Conservation (phyloP, 129 eudicot genomes). For the Flaveria bidentis region DNA sequence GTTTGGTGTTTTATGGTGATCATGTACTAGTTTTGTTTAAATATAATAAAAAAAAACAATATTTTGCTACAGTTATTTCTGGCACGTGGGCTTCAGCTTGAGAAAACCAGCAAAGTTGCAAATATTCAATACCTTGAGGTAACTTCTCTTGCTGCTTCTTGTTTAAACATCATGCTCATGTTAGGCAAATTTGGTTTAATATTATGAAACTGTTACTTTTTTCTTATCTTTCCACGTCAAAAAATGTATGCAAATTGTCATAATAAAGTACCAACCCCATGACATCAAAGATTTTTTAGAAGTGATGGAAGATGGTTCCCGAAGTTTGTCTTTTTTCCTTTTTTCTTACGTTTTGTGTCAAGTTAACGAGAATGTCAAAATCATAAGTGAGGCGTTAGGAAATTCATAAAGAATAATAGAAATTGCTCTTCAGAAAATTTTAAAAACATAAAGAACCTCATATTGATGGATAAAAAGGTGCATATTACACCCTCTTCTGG, state of each 20-base stretch:
- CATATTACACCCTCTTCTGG: slow-evolving; percentile 20
- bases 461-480: slow-evolving; percentile 36
- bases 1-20: background rate
- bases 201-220: background rate
- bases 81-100: slow-evolving; percentile 81
- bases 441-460: slow-evolving; percentile 33
- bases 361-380: no score
- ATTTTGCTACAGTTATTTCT: slow-evolving; percentile 47
- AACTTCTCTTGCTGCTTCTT: slow-evolving; percentile 25
- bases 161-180: background rate
- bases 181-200: background rate
- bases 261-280: background rate
- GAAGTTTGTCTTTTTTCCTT: background rate
- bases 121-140: slow-evolving; percentile 71
- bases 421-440: slow-evolving; percentile 23
- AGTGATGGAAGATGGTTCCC: slow-evolving; percentile 28
- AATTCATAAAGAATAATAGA: background rate
- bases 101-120: slow-evolving; percentile 66
- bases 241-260: background rate
- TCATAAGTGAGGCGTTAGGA: no score
- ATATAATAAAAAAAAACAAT: background rate
- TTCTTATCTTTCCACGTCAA: background rate
- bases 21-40: background rate
- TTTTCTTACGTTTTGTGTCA: slow-evolving; percentile 2
- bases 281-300: background rate